Conservation (phyloP, 2,329 filamentous ascomycete genomes). For the Pezicula neosporulosa region DNA sequence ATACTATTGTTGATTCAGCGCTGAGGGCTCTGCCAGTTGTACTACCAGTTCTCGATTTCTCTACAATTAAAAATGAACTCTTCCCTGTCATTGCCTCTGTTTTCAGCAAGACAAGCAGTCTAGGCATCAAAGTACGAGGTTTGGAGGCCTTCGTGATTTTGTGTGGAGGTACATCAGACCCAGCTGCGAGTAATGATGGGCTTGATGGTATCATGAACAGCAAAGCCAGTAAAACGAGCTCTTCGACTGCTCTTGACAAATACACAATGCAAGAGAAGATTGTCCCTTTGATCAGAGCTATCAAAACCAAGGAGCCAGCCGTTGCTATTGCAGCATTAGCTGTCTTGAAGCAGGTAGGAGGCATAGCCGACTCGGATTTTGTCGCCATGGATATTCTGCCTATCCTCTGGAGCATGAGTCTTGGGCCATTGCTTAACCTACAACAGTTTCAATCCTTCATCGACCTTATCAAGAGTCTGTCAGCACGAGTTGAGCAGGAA, state of each 20-base stretch:
- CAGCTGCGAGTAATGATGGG: constrained; percentile 58
- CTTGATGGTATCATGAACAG: constrained; percentile 65
- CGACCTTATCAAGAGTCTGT: constrained; percentile 79
- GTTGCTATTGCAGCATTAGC: constrained; percentile 93
- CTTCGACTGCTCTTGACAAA: constrained; percentile 84
- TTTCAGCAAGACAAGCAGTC: constrained; percentile 88
- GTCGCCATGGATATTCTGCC: constrained; percentile 89
- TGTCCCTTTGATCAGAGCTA: constrained; percentile 81
- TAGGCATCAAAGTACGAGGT: constrained; percentile 91
- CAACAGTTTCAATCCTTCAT: constrained; percentile 89
- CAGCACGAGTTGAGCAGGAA: constrained; percentile 78
- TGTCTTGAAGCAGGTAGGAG: constrained; percentile 80
- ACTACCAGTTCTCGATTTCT: constrained; percentile 89
- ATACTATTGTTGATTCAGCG: constrained; percentile 82
- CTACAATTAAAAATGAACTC: constrained; percentile 93
- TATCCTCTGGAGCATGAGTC: constrained; percentile 84
- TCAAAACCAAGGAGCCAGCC: constrained; percentile 96
- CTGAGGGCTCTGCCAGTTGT: constrained; percentile 74
- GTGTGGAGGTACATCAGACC: constrained; percentile 69
- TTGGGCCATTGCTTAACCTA: constrained; percentile 85
- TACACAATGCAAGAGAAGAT: constrained; percentile 99
- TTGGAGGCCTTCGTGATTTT: constrained; percentile 87
- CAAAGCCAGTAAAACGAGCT: constrained; percentile 51
- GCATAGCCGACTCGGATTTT: constrained; percentile 82
- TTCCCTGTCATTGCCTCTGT: constrained; percentile 89